Base-by-base conservation (phyloP, 257 asterid species). In the Primulina tabacum region DNA sequence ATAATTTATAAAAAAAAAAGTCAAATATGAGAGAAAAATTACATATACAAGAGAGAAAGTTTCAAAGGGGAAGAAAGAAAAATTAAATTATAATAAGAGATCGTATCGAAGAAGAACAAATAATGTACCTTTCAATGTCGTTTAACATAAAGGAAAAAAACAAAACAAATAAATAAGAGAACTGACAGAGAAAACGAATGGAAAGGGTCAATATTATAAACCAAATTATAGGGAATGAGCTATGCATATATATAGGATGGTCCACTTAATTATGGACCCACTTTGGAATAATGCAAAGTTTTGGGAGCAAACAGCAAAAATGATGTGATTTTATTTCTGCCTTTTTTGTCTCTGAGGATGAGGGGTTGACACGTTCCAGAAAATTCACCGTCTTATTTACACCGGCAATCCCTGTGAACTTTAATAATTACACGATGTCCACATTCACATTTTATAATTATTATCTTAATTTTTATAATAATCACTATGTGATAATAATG, bases 291-390 rank as follows among this genome's bases (percentile, higher is more conserved):
- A 16, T 16, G 28, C 52, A 56, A 61, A 68, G 11, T 11, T 62
- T 67, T 5, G 71, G 76, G 73, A 17, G 59, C 53, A 71, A 66
- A 59, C 1, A 75, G 78, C 71, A 65, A 73, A 24, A 64, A 72
- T 75, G 79, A 4, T 3, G 4, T 78, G 70, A 82, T 68, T 77
- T 76, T 64, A 28, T 69, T 71, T 55, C 34, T 56, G 75, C 8
- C 18, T n/a, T 43, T 43, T 60, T 65, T 72, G 80, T 83, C 80
- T 69, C 79, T 73, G 24, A 21, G 10, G 21, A 14, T 75, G 83
- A 82, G 68, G 72, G 68, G 72, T 70, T 70, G 85, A 79, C 81
- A 72, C 77, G 72, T 71, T 79, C 83, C 57, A 29, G 64, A 69
- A 69, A 70, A 38, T 78, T 80, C 83, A 75, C 63, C 73, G 73